Evolutionary conservation across 1,284 basidiomycete species (phyloP), one percentile per base, ranked within the genome.

Genomic region (Takashimella tepidaria): DNA sequence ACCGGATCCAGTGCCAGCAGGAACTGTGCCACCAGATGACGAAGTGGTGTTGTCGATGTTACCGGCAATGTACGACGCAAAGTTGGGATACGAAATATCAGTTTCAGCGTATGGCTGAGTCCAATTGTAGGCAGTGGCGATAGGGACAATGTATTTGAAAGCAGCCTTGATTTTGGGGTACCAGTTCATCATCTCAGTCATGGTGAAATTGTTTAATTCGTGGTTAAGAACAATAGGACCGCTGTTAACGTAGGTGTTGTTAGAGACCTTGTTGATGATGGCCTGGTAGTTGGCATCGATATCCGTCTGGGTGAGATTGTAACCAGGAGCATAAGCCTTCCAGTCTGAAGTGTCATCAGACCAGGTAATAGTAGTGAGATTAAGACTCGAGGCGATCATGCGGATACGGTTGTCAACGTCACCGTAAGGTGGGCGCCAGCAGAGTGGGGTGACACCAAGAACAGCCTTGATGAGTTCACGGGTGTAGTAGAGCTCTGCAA

Each of bases 401-500:
- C 81, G 74, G 41, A 82, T 75, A 25, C 80, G 76, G 67, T 81
- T 78, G 64, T 82, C 80, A 31, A 80, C 72, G 52, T 78, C 67
- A 10, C 79, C 79, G 62, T 70, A 80, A 3, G 79, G 78, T 27
- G 78, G 77, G 42, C 76, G 63, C 75, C 77, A 79, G 69, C 75
- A 78, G 37, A 64, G 68, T 4, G 78, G 76, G 2, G 79, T 80
- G 16, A 81, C 72, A 47, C 79, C 79, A 5, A 78, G 61, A 46
- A 81, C 64, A 25, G 73, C 69, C 67, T 80, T 79, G 76, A 81
- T 80, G 49, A 67, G 69, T 62, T 78, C 70, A 55, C 73, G 73
- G 25, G 79, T 77, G 74, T 81, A 81, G 67, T 79, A 82, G 23
- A 82, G 72, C 67, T 81, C 80, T 42, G 80, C 79, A 59, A 82